Evolutionary conservation across 306 rosid species (phyloP).

Genomic region (Cicer chorassanicum): DNA sequence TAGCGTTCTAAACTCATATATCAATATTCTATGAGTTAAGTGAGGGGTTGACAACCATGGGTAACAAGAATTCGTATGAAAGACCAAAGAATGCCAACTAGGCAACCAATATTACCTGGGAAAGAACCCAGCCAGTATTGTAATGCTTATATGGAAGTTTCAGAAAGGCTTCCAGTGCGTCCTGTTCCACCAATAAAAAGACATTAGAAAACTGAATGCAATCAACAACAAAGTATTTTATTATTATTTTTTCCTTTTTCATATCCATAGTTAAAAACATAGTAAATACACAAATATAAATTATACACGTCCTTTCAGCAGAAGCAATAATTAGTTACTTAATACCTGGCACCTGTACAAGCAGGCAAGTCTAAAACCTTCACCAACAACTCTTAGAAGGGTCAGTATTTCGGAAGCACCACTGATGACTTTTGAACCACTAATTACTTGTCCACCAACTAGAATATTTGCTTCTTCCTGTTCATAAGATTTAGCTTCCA

Average conservation of each 20-base stretch:
- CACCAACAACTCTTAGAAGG: constrained; percentile 87
- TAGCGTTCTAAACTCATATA: background rate
- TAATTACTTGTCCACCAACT: constrained; percentile 59
- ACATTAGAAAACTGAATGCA: constrained; percentile 44
- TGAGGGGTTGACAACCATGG: constrained; percentile 9
- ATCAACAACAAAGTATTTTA: constrained; percentile 36
- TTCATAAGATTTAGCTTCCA: constrained; percentile 67
- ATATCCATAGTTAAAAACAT: constrained; percentile 14
- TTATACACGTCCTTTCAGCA: background rate
- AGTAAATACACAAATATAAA: constrained; percentile 29
- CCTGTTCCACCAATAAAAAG: constrained; percentile 61
- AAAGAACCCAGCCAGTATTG: constrained; percentile 96
- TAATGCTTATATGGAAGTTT: constrained; percentile 93
- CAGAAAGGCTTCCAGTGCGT: constrained; percentile 80
- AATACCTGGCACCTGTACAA: constrained; percentile 89
- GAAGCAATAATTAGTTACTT: constrained; percentile 28
- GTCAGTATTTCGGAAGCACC: constrained; percentile 79
- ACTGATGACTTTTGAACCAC: constrained; percentile 60
- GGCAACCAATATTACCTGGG: constrained; percentile 69
- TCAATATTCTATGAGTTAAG: background rate
- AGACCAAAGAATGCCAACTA: constrained; percentile 23
- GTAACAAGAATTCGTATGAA: constrained; percentile 26
- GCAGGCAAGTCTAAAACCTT: constrained; percentile 91
- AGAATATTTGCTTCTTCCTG: constrained; percentile 56
- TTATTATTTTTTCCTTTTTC: constrained; percentile 21